phyloP scores from a whole-genome alignment of 1,284 basidiomycete species.

The Kwoniella shivajii region DNA sequence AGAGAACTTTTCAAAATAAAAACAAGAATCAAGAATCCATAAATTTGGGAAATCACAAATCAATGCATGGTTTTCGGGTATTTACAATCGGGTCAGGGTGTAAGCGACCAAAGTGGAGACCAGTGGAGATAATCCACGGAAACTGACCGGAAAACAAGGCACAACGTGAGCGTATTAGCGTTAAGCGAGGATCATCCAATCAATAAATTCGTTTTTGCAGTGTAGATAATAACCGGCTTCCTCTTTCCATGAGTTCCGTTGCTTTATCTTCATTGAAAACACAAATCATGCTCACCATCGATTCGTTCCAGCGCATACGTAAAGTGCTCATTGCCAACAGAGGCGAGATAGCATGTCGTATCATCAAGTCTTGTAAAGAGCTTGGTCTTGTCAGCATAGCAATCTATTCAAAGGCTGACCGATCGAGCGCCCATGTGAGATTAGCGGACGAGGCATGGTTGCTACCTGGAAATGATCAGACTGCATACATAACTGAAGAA shows the following conservation, averaged over 20 bases:
- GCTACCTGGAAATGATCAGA: conserved; percentile 29
- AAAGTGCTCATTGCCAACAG: conserved; percentile 86
- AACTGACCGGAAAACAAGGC: conserved; percentile 8
- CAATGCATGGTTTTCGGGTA: too few species aligned
- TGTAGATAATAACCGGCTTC: neutral
- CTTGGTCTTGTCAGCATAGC: conserved; percentile 87
- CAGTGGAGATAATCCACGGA: conserved; percentile 2
- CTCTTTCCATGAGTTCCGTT: neutral
- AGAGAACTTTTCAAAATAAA: neutral
- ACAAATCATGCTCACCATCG: conserved; percentile 16
- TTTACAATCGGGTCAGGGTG: too few species aligned
- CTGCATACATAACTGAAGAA: conserved; percentile 31
- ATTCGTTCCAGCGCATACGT: conserved; percentile 26
- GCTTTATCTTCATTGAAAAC: neutral
- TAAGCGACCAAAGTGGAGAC: neutral
- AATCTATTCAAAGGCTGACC: conserved; percentile 84
- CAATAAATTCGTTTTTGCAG: neutral
- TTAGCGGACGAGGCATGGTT: conserved; percentile 44
- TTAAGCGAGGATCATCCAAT: conserved; percentile 1
- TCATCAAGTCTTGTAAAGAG: conserved; percentile 84
- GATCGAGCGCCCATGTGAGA: conserved; percentile 71
- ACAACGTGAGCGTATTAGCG: neutral
- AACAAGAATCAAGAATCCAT: neutral
- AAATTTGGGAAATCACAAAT: neutral
- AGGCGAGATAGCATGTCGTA: conserved; percentile 93